These are phyloP conservation scores for Conticribra weissflogii DNA, from an alignment of 108 stramenopile genomes.

Conservation along the genomic window DNA sequence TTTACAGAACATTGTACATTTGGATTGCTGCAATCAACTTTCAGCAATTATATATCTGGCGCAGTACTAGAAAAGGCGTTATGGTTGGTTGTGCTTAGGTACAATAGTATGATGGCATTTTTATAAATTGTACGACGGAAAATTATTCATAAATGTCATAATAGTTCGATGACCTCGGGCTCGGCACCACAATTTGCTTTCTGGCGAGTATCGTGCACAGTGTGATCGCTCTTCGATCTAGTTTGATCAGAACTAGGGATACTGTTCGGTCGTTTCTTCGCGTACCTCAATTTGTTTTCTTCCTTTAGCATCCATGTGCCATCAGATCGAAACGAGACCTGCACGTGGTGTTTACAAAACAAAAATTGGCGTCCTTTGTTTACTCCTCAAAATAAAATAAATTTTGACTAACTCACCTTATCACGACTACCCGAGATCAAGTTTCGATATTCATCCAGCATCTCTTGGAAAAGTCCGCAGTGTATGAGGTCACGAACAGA, in stretches of 20 bases:
- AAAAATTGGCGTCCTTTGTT: neutral
- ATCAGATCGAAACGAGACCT: constrained; percentile 38
- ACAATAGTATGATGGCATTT: no score
- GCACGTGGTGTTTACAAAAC: neutral
- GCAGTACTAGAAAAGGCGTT: no score
- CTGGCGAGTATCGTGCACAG: no score
- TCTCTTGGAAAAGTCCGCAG: constrained; percentile 44
- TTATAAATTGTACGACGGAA: no score
- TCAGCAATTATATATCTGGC: no score
- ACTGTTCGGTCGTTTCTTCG: constrained; percentile 1
- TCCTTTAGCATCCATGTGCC: constrained; percentile 53
- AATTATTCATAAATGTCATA: no score
- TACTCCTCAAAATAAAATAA: neutral
- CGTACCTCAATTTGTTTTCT: constrained; percentile 47
- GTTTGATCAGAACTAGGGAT: neutral
- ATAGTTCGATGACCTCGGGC: neutral
- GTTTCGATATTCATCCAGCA: constrained; percentile 32
- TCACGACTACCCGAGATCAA: constrained; percentile 33
- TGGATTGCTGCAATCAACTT: no score
- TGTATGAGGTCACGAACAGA: constrained; percentile 47
- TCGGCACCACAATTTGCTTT: neutral
- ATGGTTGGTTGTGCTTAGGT: no score
- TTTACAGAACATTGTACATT: no score
- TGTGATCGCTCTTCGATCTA: no score
- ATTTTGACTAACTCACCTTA: constrained; percentile 4